Conservation (phyloP, 2,329 filamentous ascomycete genomes). For the Paecilomyces niveus region DNA sequence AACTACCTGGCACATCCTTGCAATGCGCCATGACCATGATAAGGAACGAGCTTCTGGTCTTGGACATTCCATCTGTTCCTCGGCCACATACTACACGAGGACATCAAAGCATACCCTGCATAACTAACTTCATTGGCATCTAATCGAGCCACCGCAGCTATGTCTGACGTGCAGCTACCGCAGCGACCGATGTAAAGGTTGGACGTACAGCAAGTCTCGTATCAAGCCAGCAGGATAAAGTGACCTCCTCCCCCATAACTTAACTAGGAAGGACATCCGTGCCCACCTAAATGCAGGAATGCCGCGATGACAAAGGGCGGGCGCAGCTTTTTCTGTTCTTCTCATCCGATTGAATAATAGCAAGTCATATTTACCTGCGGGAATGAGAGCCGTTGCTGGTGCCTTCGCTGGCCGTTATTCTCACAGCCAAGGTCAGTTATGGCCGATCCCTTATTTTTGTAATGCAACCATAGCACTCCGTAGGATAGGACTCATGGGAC, state of each 20-base stretch:
- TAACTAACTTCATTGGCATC: neutral
- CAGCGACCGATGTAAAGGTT: neutral
- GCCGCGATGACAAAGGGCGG: neutral
- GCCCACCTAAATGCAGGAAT: no score
- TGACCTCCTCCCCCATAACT: neutral
- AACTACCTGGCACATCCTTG: neutral
- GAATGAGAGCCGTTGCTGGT: neutral
- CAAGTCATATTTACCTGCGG: neutral
- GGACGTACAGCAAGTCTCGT: neutral
- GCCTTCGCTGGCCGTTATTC: neutral
- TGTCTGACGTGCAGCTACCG: neutral
- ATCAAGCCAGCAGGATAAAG: neutral
- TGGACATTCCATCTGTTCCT: neutral
- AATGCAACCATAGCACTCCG: no score
- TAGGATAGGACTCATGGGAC: no score
- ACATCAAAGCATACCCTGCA: neutral
- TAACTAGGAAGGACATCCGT: no score
- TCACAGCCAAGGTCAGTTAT: no score
- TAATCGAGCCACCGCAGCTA: neutral
- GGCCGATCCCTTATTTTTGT: no score
- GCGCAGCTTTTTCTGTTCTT: neutral
- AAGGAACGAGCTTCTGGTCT: neutral
- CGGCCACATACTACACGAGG: neutral
- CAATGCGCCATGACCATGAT: neutral
- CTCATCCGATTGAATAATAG: neutral